These are phyloP conservation scores for Debaryomyces robertsiae DNA, from an alignment of 1,139 yeast species.

Conservation along the genomic window DNA sequence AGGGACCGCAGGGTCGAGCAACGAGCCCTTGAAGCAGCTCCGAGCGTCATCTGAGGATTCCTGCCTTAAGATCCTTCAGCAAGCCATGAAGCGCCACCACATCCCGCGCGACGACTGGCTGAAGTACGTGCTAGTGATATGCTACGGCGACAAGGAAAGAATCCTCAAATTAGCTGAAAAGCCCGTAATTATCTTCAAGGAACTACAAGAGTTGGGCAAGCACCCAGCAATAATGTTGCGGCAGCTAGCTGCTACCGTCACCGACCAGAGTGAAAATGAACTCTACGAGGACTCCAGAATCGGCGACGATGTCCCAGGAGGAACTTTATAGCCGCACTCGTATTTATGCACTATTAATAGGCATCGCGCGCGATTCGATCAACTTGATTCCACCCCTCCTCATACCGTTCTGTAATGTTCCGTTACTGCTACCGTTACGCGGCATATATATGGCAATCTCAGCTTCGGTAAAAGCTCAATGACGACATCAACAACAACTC, in stretches of 20 bases:
- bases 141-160: conserved; percentile 90
- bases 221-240: conserved; percentile 94
- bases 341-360: too few relatives aligned
- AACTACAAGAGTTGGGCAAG: conserved; percentile 80
- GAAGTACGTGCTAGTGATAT: conserved; percentile 84
- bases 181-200: conserved; percentile 88
- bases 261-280: conserved; percentile 36
- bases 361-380: too few relatives aligned
- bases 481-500: too few relatives aligned
- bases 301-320: conserved; percentile 58
- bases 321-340: conserved; percentile 36
- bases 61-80: conserved; percentile 83
- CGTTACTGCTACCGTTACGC: too few relatives aligned
- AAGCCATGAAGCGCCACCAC: conserved; percentile 85
- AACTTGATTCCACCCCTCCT: too few relatives aligned
- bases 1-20: conserved; percentile 12
- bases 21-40: conserved; percentile 81
- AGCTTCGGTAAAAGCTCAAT: too few relatives aligned
- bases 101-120: conserved; percentile 83
- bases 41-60: conserved; percentile 92
- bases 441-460: too few relatives aligned
- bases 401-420: too few relatives aligned
- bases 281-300: conserved; percentile 46
- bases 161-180: conserved; percentile 81
- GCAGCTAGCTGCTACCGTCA: conserved; percentile 58